Evolutionary conservation across 2,329 filamentous ascomycete species (phyloP).

Genomic region (Microsporum audouinii): DNA sequence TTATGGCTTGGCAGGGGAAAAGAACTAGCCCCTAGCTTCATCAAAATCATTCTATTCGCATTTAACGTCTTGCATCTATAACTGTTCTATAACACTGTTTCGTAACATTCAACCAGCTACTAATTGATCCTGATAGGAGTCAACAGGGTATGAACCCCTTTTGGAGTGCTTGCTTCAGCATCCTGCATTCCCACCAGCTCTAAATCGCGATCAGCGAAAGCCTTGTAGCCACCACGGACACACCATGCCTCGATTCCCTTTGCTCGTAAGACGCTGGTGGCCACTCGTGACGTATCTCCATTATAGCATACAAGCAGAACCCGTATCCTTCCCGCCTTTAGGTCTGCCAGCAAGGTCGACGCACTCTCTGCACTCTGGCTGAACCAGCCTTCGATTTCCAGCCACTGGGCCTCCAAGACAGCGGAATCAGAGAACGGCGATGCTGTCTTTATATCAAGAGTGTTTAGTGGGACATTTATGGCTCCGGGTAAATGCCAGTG

Average conservation of each 20-base stretch:
- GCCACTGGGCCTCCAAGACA: constrained; percentile 39
- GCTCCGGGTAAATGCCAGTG: constrained; percentile 36
- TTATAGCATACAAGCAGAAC: constrained; percentile 42
- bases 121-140: not conserved
- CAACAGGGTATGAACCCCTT: not conserved
- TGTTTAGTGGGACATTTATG: constrained; percentile 36
- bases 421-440: constrained; percentile 40
- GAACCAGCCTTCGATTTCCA: constrained; percentile 37
- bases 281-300: constrained; percentile 45
- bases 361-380: constrained; percentile 10
- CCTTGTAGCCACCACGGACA: constrained; percentile 32
- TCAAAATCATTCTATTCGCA: too few relatives aligned
- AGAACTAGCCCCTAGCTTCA: too few relatives aligned
- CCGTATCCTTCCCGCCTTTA: not conserved
- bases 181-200: not conserved
- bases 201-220: not conserved
- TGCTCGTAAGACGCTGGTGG: constrained; percentile 43
- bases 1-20: too few relatives aligned
- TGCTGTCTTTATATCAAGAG: constrained; percentile 22
- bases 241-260: constrained; percentile 40
- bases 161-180: not conserved
- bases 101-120: not conserved
- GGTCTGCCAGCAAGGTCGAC: not conserved
- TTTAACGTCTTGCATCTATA: too few relatives aligned
- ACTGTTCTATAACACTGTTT: not conserved